Evolutionary conservation across 129 eudicot genomes (phyloP).

Genomic region (Flaveria brownii): DNA sequence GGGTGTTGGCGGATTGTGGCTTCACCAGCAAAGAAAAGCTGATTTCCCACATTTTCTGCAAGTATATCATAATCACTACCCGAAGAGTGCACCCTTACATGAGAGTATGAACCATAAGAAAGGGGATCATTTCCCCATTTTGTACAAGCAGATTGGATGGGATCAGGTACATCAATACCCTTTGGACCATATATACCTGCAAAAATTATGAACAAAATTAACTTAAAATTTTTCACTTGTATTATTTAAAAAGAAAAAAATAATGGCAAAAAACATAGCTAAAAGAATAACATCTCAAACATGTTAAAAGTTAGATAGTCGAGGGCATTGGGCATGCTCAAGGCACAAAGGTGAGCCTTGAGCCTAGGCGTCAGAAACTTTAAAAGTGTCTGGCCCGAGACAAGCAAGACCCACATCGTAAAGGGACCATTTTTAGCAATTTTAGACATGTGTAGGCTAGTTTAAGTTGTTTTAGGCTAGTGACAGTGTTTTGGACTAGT

Average conservation of each 20-base stretch:
- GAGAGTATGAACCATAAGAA: constrained; percentile 90
- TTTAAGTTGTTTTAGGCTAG: no score
- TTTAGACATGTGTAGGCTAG: no score
- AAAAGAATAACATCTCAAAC: neutral
- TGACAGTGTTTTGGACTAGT: no score
- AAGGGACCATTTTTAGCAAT: no score
- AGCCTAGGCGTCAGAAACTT: no score
- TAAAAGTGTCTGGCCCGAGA: no score
- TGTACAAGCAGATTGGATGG: constrained; percentile 84
- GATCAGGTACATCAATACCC: constrained; percentile 80
- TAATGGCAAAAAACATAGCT: neutral
- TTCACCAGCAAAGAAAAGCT: constrained; percentile 88
- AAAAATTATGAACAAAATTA: constrained; percentile 11
- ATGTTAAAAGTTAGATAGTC: neutral
- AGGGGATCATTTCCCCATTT: constrained; percentile 88
- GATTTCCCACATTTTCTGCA: constrained; percentile 75
- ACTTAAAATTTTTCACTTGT: neutral
- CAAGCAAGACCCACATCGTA: no score
- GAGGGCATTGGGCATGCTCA: no score
- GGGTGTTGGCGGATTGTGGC: constrained; percentile 91
- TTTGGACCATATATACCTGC: constrained; percentile 83
- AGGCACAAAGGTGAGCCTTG: no score
- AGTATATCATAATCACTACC: constrained; percentile 85
- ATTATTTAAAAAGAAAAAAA: neutral
- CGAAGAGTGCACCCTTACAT: constrained; percentile 73